A percentile compares a stretch with the other conserved stretches of the same genome.
These are phyloP conservation scores for Senecio squalidus DNA, from an alignment of 140 eudicot species.

Conservation along the genomic window DNA sequence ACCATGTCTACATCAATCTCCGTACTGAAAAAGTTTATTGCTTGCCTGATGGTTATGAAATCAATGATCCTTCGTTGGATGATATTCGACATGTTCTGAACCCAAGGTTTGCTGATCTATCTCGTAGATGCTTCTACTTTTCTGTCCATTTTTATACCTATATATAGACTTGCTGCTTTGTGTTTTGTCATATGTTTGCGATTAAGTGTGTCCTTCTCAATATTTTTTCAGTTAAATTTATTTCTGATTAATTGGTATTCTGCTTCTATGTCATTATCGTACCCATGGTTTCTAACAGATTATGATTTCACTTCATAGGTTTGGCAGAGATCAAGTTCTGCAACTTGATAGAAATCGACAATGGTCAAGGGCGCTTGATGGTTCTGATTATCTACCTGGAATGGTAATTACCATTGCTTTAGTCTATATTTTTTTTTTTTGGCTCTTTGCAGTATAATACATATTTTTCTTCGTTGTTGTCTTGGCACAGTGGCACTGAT, in stretches of 20 bases:
- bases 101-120: slow-evolving; percentile 52
- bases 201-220: not conserved
- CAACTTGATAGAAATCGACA: slow-evolving; percentile 68
- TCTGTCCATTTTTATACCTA: no score
- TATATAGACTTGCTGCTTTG: no score
- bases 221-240: not conserved
- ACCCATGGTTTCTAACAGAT: not conserved
- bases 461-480: no score
- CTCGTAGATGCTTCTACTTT: not conserved
- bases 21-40: slow-evolving; percentile 87
- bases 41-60: slow-evolving; percentile 94
- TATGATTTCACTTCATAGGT: slow-evolving; percentile 41
- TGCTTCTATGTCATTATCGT: not conserved
- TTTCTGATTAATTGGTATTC: not conserved
- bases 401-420: slow-evolving; percentile 40
- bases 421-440: not conserved
- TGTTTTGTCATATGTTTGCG: not conserved
- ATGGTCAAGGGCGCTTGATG: slow-evolving; percentile 99
- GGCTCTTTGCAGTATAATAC: not conserved
- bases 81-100: slow-evolving; percentile 85
- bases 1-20: slow-evolving; percentile 91
- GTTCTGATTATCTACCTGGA: slow-evolving; percentile 97
- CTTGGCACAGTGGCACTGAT: no score
- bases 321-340: slow-evolving; percentile 66
- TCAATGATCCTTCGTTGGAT: slow-evolving; percentile 80